Base-by-base conservation (phyloP, 2,329 filamentous ascomycete genomes). In the Aphanoascus verrucosus region DNA sequence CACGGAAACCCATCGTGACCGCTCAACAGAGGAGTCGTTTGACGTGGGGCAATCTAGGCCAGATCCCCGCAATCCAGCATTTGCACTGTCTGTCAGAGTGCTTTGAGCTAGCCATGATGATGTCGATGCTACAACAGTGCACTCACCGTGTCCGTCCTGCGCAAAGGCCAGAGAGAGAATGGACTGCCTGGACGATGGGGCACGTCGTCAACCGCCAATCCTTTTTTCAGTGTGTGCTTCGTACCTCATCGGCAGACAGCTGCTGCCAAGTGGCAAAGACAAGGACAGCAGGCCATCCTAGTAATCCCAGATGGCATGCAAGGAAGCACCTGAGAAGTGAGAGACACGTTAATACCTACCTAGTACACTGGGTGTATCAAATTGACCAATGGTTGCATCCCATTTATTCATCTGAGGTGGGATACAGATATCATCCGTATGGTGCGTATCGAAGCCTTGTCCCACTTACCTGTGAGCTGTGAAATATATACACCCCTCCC, bases 1-100 rank as follows among this genome's bases (percentile, higher is more conserved):
- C 48, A 50, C 28, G 48, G 48, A 43, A 50, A 50, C 48, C n/a
- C 37, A 31, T 7, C 48, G 28, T 50, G 48, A 42, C 37, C 40
- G 37, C 48, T 41, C 15, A 34, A 34, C 12, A 7, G 19, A 32
- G 23, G 34, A 3, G 28, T n/a, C 8, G 37, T 35, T n/a, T 28
- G 49, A 51, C 49, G 49, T 44, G 49, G 40, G 49, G 49, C 49
- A 51, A 51, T 23, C 17, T 20, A 17, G 15, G 15, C 38, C 49
- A 51, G n/a, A 35, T 51, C 38, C 49, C 17, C 48, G 38, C 47
- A 28, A 32, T 42, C 20, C 11, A 38, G 46, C 38, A 34, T 23
- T 42, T 49, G 23, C 17, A 35, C 14, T 47, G 17, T 47, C 7
- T 3, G 9, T 11, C 31, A 12, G 9, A 49, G 31, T 49, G 28